Percentiles rank a stretch among this genome's conserved stretches.
phyloP scores from a whole-genome alignment of 805 yeast species.

The Candida nitratophila region DNA sequence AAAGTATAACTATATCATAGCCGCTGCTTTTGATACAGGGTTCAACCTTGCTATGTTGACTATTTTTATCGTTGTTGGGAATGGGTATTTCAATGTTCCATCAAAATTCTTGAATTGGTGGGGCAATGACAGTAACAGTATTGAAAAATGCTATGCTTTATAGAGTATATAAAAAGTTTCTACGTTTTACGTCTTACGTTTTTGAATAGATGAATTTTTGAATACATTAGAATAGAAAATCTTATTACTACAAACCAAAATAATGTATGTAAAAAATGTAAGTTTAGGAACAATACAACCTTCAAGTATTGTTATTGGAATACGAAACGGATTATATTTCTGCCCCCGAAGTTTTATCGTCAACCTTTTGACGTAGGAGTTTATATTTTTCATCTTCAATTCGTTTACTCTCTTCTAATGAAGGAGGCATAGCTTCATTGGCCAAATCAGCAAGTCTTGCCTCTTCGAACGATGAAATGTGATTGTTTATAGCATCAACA shows the following conservation, averaged over 20 bases:
- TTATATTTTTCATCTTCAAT: constrained; percentile 6
- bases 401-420: constrained; percentile 20
- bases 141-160: constrained; percentile 41
- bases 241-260: no score
- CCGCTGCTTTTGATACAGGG: constrained; percentile 48
- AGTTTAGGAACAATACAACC: background rate
- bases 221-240: no score
- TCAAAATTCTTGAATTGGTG: constrained; percentile 35
- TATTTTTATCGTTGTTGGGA: constrained; percentile 27
- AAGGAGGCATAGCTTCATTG: constrained; percentile 85
- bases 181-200: no score
- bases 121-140: constrained; percentile 37
- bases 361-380: constrained; percentile 3
- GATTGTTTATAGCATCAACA: constrained; percentile 64
- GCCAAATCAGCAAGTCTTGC: constrained; percentile 73
- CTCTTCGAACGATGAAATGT: constrained; percentile 72
- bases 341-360: no score
- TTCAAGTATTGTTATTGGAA: no score
- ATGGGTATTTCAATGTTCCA: constrained; percentile 8
- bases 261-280: no score
- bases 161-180: constrained; percentile 2
- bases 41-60: constrained; percentile 35
- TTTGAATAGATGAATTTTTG: no score
- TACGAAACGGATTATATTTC: no score
- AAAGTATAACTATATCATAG: constrained; percentile 38